A percentile compares a stretch with the other conserved stretches of the same genome.
Conservation (phyloP, 1,284 basidiomycete species). For the Marasmius fiardii region DNA sequence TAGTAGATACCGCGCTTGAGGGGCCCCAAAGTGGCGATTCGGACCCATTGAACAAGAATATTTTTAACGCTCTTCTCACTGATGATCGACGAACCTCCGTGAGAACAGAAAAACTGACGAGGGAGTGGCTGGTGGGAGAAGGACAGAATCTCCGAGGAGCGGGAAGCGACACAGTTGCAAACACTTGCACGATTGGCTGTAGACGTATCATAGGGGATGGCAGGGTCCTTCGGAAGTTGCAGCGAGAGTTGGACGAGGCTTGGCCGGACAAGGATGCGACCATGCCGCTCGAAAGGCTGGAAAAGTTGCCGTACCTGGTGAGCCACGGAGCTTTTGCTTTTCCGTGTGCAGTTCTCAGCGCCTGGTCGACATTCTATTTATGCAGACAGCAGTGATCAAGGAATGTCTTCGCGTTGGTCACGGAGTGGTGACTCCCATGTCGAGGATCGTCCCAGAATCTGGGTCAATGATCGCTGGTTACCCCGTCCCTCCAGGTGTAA, state of each 20-base stretch:
- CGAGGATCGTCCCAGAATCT: conserved; percentile 1
- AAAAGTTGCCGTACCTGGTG: conserved; percentile 31
- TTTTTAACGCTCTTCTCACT: not conserved
- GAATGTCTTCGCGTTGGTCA: conserved; percentile 8
- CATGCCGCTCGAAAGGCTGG: conserved; percentile 21
- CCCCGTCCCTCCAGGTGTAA: conserved; percentile 6
- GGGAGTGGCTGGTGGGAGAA: conserved; percentile 31
- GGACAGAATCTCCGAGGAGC: conserved; percentile 30
- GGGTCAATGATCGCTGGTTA: conserved; percentile 3
- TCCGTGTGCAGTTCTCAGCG: not conserved
- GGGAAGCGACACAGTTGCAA: conserved; percentile 35
- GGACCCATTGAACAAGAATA: not conserved
- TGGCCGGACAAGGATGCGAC: conserved; percentile 23
- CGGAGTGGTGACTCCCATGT: conserved; percentile 5
- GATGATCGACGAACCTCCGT: conserved; percentile 12
- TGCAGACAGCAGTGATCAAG: conserved; percentile 11
- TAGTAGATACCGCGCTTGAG: conserved; percentile 5
- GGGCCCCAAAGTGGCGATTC: not conserved
- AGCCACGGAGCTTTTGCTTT: not conserved
- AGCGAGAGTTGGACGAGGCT: conserved; percentile 21
- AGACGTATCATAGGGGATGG: conserved; percentile 27
- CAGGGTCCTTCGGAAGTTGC: conserved; percentile 15
- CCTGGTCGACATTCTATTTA: not conserved
- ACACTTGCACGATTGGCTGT: conserved; percentile 29
- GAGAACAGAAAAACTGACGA: conserved; percentile 23